These are phyloP conservation scores for Magnusiomyces magnusii DNA, from an alignment of 1,139 yeast genomes.

Conservation along the genomic window DNA sequence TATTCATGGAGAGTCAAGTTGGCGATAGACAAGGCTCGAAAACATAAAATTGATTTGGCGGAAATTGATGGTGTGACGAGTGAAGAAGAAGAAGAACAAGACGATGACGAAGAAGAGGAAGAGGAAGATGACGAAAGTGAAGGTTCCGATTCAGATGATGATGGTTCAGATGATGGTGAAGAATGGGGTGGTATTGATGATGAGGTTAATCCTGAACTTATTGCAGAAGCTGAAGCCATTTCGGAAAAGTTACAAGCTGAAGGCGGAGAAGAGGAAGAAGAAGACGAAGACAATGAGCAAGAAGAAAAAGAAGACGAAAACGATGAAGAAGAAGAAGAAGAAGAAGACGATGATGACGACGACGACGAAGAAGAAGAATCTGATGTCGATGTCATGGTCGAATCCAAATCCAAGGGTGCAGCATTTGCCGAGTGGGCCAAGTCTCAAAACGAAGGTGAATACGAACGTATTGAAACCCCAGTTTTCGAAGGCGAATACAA, in stretches of 20 bases:
- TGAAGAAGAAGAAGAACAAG: constrained; percentile 22
- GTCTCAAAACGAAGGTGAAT: constrained; percentile 20
- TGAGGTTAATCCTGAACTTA: constrained; percentile 10
- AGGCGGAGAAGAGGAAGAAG: constrained; percentile 19
- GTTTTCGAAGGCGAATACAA: constrained; percentile 28
- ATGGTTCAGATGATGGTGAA: background rate
- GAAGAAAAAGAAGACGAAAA: constrained; percentile 21
- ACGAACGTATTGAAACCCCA: constrained; percentile 28
- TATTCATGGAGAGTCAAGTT: constrained; percentile 54
- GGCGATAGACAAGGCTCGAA: constrained; percentile 39
- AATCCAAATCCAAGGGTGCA: constrained; percentile 36
- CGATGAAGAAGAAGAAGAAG: constrained; percentile 21
- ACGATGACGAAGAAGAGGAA: constrained; percentile 22
- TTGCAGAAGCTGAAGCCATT: constrained; percentile 16
- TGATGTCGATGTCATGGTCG: constrained; percentile 24
- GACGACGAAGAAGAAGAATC: constrained; percentile 17
- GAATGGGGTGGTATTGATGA: constrained; percentile 20
- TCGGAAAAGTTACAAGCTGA: constrained; percentile 19
- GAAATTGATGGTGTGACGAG: constrained; percentile 39
- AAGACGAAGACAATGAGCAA: constrained; percentile 18
- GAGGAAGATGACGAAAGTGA: constrained; percentile 22
- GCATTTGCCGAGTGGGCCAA: constrained; percentile 51
- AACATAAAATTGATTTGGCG: constrained; percentile 28
- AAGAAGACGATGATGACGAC: constrained; percentile 17
- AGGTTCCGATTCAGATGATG: background rate